phyloP scores from a whole-genome alignment of 2,329 filamentous ascomycete species.

The Diplodia mutila region DNA sequence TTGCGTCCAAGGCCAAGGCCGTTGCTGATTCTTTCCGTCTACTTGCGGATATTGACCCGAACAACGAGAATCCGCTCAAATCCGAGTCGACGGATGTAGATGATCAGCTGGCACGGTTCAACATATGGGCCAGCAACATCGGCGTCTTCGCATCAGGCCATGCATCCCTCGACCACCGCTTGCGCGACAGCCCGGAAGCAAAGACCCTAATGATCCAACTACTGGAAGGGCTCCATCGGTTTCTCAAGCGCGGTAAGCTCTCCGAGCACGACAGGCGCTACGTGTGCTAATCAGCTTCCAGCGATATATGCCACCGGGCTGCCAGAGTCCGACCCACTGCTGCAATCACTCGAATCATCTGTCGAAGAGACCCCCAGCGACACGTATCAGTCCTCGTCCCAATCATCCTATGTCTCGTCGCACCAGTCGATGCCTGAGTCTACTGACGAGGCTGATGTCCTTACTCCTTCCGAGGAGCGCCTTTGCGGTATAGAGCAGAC shows the following conservation, averaged over 20 bases:
- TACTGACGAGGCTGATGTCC: neutral
- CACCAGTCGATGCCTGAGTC: neutral
- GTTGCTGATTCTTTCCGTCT: neutral
- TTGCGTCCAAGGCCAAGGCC: neutral
- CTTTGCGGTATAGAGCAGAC: neutral
- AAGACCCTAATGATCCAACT: neutral
- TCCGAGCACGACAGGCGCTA: neutral
- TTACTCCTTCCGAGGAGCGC: neutral
- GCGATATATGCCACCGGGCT: neutral
- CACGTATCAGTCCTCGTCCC: neutral
- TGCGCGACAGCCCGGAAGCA: neutral
- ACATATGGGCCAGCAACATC: neutral
- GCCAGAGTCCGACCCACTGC: neutral
- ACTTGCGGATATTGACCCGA: neutral
- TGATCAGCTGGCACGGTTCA: neutral
- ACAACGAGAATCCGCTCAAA: neutral
- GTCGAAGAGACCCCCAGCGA: neutral
- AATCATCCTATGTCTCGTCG: neutral
- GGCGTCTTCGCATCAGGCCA: neutral
- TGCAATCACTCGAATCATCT: neutral
- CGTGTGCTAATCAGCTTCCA: neutral
- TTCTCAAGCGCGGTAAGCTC: neutral
- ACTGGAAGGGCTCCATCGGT: neutral
- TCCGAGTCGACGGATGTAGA: neutral
- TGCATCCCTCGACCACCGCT: neutral